phyloP scores from a whole-genome alignment of 2,329 filamentous ascomycete species.

The Colletotrichum sp. region DNA sequence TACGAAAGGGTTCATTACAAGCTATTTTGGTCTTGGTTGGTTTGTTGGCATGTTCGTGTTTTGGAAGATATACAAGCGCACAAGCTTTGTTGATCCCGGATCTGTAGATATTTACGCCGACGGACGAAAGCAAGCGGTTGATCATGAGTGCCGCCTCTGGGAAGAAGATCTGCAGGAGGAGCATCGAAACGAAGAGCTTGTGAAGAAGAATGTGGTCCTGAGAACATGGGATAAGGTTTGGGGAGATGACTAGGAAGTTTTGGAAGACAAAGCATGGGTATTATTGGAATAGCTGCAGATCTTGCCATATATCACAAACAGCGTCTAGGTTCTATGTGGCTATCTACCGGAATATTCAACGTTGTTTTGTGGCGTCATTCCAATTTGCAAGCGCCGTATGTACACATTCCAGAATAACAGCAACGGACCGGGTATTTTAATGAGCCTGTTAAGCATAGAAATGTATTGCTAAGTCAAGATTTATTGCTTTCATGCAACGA shows the following conservation, averaged over 20 bases:
- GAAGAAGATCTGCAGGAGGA: conserved; percentile 50
- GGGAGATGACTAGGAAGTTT: conserved; percentile 9
- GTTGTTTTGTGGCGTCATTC: not conserved
- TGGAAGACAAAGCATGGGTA: not conserved
- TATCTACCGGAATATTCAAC: not conserved
- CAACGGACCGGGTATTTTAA: not conserved
- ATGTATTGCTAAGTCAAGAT: not conserved
- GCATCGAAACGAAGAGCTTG: conserved; percentile 40
- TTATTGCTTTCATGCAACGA: not conserved
- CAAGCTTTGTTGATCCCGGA: conserved; percentile 57
- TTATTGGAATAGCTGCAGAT: not conserved
- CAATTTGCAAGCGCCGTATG: not conserved
- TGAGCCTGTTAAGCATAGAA: not conserved
- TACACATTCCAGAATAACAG: not conserved
- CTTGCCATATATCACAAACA: too few species aligned
- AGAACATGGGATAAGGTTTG: conserved; percentile 44
- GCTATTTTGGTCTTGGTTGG: conserved; percentile 59
- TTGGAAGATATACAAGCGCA: conserved; percentile 71
- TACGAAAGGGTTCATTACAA: conserved; percentile 53
- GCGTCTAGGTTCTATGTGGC: too few species aligned
- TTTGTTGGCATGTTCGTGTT: conserved; percentile 62
- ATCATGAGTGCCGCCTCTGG: conserved; percentile 54
- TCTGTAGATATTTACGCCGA: conserved; percentile 66
- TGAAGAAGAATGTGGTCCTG: conserved; percentile 36
- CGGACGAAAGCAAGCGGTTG: conserved; percentile 64